Evolutionary conservation across 768 basidiomycete species (phyloP).

Genomic region (Naganishia friedmannii): DNA sequence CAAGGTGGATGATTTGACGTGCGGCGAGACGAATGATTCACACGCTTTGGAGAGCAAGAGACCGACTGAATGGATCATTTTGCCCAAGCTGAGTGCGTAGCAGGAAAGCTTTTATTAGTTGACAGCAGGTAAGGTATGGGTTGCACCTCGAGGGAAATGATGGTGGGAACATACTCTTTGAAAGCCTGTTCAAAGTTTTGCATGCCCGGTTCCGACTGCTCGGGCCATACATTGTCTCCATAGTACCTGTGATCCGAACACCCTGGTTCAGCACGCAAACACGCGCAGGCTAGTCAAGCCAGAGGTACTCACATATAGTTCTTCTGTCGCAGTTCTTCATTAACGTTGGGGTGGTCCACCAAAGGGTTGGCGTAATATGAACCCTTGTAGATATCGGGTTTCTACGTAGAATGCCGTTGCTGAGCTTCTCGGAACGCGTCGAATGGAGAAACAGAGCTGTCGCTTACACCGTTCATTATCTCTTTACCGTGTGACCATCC

Average conservation of each 20-base stretch:
- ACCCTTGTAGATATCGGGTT: slow-evolving; percentile 76
- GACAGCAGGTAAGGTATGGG: not conserved
- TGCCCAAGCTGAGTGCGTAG: slow-evolving; percentile 56
- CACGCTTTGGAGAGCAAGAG: slow-evolving; percentile 78
- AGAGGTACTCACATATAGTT: slow-evolving; percentile 61
- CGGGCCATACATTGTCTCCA: slow-evolving; percentile 77
- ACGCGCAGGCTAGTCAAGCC: not conserved
- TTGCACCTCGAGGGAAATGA: not conserved
- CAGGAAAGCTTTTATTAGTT: not conserved
- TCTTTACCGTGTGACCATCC: slow-evolving; percentile 99
- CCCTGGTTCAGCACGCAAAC: not conserved
- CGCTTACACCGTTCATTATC: slow-evolving; percentile 78
- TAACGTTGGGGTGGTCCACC: slow-evolving; percentile 64
- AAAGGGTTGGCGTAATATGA: slow-evolving; percentile 88
- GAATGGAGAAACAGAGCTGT: not conserved
- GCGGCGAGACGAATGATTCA: slow-evolving; percentile 72
- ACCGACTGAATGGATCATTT: slow-evolving; percentile 71
- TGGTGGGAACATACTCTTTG: slow-evolving; percentile 65
- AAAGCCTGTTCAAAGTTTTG: slow-evolving; percentile 82
- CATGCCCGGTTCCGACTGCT: slow-evolving; percentile 47
- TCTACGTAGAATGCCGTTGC: not conserved
- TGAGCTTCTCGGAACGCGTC: not conserved
- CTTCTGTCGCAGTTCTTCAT: slow-evolving; percentile 57
- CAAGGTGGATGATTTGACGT: slow-evolving; percentile 4
- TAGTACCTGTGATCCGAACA: slow-evolving; percentile 59